These are phyloP conservation scores for Russula griseocarnosa DNA, from an alignment of 768 basidiomycete species.

Conservation along the genomic window DNA sequence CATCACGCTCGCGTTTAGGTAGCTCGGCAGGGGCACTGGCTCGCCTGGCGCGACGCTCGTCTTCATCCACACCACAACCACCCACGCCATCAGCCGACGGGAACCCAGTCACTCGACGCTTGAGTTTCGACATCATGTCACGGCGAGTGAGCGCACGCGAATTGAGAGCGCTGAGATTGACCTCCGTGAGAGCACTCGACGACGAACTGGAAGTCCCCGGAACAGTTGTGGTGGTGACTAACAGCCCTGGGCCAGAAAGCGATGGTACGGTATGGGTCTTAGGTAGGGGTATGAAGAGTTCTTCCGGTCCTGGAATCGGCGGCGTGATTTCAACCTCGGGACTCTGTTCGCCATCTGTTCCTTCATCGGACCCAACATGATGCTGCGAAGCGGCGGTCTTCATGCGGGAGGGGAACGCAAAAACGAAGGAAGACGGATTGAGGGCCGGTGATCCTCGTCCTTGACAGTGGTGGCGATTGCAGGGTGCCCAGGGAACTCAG, in stretches of 20 bases:
- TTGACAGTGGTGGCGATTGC: slow-evolving; percentile 22
- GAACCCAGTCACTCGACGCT: slow-evolving; percentile 44
- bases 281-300: slow-evolving; percentile 31
- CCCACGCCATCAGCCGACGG: slow-evolving; percentile 26
- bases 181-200: slow-evolving; percentile 48
- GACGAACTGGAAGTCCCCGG: slow-evolving; percentile 44
- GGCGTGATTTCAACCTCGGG: slow-evolving; percentile 19
- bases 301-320: slow-evolving; percentile 19
- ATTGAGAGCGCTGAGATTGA: slow-evolving; percentile 49
- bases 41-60: slow-evolving; percentile 39
- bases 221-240: slow-evolving; percentile 48
- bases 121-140: slow-evolving; percentile 63
- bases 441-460: slow-evolving; percentile 30
- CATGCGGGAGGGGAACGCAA: slow-evolving; percentile 23
- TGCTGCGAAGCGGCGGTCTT: background rate
- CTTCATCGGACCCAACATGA: background rate
- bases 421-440: slow-evolving; percentile 38
- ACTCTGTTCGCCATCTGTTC: background rate
- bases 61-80: slow-evolving; percentile 37
- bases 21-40: slow-evolving; percentile 64
- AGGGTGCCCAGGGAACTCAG: slow-evolving; percentile 41
- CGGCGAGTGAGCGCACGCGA: slow-evolving; percentile 52
- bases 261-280: slow-evolving; percentile 38
- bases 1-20: slow-evolving; percentile 45
- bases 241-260: slow-evolving; percentile 39